Evolutionary conservation across 352 stramenopile genomes (phyloP).

Genomic region (Ochromonadaceae sp.): DNA sequence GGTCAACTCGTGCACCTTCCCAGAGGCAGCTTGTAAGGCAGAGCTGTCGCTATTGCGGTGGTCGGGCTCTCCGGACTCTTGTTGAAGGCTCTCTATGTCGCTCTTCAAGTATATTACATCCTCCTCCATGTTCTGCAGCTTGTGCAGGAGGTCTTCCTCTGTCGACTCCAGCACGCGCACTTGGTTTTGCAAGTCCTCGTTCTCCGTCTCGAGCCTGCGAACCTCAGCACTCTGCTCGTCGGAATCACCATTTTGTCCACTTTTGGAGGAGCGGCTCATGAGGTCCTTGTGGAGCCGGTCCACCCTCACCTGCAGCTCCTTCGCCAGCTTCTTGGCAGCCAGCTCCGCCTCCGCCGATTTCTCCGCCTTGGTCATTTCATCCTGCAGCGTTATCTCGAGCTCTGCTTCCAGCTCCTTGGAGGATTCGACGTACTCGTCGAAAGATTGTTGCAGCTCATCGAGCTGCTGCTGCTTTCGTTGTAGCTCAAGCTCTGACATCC

Average conservation of each 20-base stretch:
- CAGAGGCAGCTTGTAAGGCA: too few relatives aligned
- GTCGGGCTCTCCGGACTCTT: neutral
- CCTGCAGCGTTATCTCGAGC: conserved; percentile 46
- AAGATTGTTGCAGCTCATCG: conserved; percentile 43
- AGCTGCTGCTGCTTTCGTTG: conserved; percentile 43
- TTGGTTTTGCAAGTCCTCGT: conserved; percentile 44
- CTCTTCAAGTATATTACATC: conserved; percentile 23
- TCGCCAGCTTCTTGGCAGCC: too few relatives aligned
- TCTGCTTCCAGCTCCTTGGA: conserved; percentile 49
- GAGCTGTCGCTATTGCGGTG: too few relatives aligned
- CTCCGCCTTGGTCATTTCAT: conserved; percentile 20
- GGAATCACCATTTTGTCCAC: neutral
- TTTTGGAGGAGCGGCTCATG: neutral
- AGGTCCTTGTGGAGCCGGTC: neutral
- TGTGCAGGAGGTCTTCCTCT: conserved; percentile 37
- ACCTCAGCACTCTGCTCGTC: conserved; percentile 32
- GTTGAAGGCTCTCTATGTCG: neutral
- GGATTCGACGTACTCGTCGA: conserved; percentile 57
- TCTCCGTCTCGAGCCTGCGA: conserved; percentile 37
- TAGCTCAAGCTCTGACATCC: neutral
- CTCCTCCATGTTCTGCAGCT: conserved; percentile 34
- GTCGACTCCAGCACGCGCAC: conserved; percentile 38
- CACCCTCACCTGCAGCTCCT: too few relatives aligned
- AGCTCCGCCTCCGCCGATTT: too few relatives aligned
- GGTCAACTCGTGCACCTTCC: too few relatives aligned